phyloP scores from a whole-genome alignment of 805 yeast species.

The Kregervanrija delftensis region DNA sequence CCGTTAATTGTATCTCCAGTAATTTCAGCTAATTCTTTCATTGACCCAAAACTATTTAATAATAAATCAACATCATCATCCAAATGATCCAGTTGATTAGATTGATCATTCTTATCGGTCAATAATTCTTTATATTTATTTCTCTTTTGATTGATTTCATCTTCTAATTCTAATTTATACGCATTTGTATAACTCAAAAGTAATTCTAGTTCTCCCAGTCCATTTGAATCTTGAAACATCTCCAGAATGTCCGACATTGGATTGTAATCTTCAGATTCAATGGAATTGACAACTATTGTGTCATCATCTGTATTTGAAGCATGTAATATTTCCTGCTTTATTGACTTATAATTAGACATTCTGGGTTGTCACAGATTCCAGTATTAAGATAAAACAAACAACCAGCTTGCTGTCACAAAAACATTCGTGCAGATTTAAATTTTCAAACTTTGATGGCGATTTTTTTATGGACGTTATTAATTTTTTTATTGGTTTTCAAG shows the following conservation, averaged over 20 bases:
- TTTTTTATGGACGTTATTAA: conserved; percentile 1
- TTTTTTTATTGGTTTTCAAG: neutral
- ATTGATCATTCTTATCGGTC: conserved; percentile 14
- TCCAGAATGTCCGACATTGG: conserved; percentile 46
- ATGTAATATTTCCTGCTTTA: conserved; percentile 14
- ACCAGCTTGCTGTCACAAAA: too few relatives aligned
- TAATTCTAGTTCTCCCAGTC: conserved; percentile 44
- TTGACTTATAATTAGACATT: too few relatives aligned
- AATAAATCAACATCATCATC: conserved; percentile 33
- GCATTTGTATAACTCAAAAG: conserved; percentile 42
- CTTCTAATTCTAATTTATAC: conserved; percentile 44
- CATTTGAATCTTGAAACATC: conserved; percentile 44
- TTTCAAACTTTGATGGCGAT: too few relatives aligned
- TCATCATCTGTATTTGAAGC: conserved; percentile 13
- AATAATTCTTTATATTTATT: conserved; percentile 25
- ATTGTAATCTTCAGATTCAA: conserved; percentile 39
- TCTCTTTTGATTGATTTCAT: conserved; percentile 35
- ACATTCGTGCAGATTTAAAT: too few relatives aligned
- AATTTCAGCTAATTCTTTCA: conserved; percentile 39
- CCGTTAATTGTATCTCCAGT: conserved; percentile 58
- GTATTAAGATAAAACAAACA: too few relatives aligned
- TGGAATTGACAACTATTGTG: neutral
- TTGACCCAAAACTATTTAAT: conserved; percentile 37
- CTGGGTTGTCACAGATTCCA: too few relatives aligned
- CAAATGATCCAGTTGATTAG: conserved; percentile 19